Conservation (phyloP, 768 basidiomycete species). For the Polyporus arcularius region DNA sequence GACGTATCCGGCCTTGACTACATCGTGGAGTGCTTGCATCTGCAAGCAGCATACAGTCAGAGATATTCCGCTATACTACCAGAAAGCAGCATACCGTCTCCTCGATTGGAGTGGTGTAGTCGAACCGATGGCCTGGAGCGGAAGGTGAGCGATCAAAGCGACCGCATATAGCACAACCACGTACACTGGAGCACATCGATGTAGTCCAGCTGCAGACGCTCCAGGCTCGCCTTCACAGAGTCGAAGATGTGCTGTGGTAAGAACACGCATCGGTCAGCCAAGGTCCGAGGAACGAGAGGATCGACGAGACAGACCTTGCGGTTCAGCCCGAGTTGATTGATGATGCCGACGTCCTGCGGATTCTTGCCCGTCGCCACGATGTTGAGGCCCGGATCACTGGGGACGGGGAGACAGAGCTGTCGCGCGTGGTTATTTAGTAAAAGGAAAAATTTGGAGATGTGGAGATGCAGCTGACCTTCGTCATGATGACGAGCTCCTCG, state of each 20-base stretch:
- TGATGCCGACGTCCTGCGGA: slow-evolving; percentile 42
- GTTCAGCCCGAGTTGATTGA: slow-evolving; percentile 48
- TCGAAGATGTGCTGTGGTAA: slow-evolving; percentile 48
- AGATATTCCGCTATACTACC: slow-evolving; percentile 34
- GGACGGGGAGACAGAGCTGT: slow-evolving; percentile 20
- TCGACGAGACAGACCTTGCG: slow-evolving; percentile 37
- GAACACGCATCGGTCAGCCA: background rate
- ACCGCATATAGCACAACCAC: background rate
- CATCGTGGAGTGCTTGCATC: slow-evolving; percentile 43
- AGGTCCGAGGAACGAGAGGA: background rate
- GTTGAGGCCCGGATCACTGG: slow-evolving; percentile 8
- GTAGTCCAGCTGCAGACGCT: slow-evolving; percentile 50
- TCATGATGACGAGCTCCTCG: slow-evolving; percentile 48
- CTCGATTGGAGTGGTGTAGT: slow-evolving; percentile 42
- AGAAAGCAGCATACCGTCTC: slow-evolving; percentile 30
- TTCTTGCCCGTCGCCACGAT: background rate
- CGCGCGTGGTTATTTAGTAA: too few species aligned
- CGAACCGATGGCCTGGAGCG: slow-evolving; percentile 35
- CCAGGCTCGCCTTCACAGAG: slow-evolving; percentile 44
- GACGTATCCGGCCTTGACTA: slow-evolving; percentile 45
- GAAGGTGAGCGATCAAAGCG: background rate
- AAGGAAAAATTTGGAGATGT: too few species aligned
- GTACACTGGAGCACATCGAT: slow-evolving; percentile 59
- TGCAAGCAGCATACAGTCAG: background rate
- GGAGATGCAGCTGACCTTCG: slow-evolving; percentile 35